Evolutionary conservation across 2,329 filamentous ascomycete species (phyloP).

Genomic region (Diaporthe aspalathi): DNA sequence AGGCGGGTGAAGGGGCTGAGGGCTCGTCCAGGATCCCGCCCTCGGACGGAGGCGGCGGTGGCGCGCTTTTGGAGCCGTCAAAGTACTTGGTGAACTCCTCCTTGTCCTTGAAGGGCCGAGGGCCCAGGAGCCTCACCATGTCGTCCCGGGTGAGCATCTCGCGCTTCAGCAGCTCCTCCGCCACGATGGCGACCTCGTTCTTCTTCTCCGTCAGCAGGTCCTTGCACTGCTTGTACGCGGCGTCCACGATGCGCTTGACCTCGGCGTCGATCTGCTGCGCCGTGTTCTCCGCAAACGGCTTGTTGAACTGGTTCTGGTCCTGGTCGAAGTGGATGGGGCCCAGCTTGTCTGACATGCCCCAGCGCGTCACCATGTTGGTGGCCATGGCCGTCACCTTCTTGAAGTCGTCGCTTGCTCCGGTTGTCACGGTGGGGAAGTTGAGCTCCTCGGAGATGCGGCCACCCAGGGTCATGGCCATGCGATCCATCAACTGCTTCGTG

Average conservation of each 20-base stretch:
- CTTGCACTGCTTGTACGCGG: constrained; percentile 92
- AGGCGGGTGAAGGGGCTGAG: constrained; percentile 49
- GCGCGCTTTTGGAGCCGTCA: constrained; percentile 65
- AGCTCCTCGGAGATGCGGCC: constrained; percentile 95
- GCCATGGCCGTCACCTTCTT: constrained; percentile 98
- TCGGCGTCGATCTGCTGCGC: constrained; percentile 92
- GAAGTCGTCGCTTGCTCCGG: constrained; percentile 95
- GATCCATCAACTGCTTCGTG: constrained; percentile 95
- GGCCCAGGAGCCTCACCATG: constrained; percentile 87
- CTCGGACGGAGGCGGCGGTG: constrained; percentile 65
- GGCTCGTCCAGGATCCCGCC: constrained; percentile 54
- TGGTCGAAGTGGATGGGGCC: constrained; percentile 93
- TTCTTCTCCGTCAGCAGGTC: constrained; percentile 87
- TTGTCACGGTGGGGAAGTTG: constrained; percentile 96
- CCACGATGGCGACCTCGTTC: constrained; percentile 86
- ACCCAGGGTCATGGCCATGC: constrained; percentile 99
- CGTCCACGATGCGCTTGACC: constrained; percentile 89
- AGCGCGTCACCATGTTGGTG: constrained; percentile 98
- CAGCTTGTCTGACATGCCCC: constrained; percentile 96
- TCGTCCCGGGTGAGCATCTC: constrained; percentile 93
- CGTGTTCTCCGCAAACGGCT: constrained; percentile 95
- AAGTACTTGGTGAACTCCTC: constrained; percentile 98
- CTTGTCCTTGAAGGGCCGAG: constrained; percentile 83
- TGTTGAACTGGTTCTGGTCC: constrained; percentile 83
- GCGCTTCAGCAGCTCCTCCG: constrained; percentile 91